Base-by-base conservation (phyloP, 169 alveolate genomes). In the Plasmodium falciparum region DNA sequence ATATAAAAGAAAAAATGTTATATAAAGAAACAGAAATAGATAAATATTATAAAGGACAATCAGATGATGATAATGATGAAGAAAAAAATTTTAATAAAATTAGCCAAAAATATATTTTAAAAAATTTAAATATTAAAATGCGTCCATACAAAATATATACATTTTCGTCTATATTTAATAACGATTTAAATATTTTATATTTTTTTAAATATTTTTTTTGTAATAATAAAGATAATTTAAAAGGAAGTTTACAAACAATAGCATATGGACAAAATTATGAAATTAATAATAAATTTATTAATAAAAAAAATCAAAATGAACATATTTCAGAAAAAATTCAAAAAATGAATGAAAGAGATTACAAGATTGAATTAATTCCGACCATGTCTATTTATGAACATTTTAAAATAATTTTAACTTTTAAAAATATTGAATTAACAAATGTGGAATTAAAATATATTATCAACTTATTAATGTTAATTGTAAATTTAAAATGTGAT, bases 311-410 rank as follows among this genome's bases (percentile, higher is more conserved):
- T n/a, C 9, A 20, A 2, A 47, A 17, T 13, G 80, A 67, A 6
- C 3, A 39, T 12, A 47, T 45, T 26, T 20, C 69, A 11, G 80
- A 58, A 11, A 29, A 1, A 8, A 17, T 56, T 12, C 80, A 56
- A 4, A 69, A 49, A 24, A 45, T 29, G 13, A 63, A 58, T 24
- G 90, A 67, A 5, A 67, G 29, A n/a, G 56, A 80, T 39, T 80
- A 39, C 20, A 59, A 85, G 47, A 47, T 71, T 12, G 65, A n/a
- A 13, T 63, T 85, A 15, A 71, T 71, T 7, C 92, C 92, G n/a
- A 15, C 20, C 9, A 85, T 85, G 92, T 43, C 92, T 8, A 85
- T 85, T 22, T 85, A 85, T 24, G 92, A 85, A 20, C 92, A 85
- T 20, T 45, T 85, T 15, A 85, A 85, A 4, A 2, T 85, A 11